Conservation (phyloP, 129 eudicot genomes). For the Escallonia rubra region DNA sequence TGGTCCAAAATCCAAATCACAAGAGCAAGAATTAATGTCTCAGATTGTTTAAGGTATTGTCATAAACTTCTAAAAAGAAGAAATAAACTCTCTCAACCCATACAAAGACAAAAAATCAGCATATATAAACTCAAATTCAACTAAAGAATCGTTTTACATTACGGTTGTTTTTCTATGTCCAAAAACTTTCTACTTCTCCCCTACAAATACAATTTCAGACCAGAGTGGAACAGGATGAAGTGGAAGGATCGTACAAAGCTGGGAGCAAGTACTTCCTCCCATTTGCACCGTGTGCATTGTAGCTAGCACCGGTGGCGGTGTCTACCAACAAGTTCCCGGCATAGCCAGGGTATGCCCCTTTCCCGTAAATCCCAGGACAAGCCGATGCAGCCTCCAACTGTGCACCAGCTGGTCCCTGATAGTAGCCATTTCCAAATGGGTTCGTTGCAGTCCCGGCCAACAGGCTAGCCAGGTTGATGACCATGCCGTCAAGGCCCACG, state of each 20-base stretch:
- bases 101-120: no score
- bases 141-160: neutral
- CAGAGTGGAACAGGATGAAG: conserved; percentile 13
- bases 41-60: no score
- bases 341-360: conserved; percentile 26
- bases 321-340: conserved; percentile 21
- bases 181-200: neutral
- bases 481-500: conserved; percentile 22
- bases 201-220: neutral
- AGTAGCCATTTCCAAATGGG: conserved; percentile 26
- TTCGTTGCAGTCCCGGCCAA: conserved; percentile 25
- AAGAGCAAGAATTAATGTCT: no score
- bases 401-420: conserved; percentile 16
- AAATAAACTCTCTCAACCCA: no score
- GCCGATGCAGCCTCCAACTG: conserved; percentile 22
- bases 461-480: conserved; percentile 15
- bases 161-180: neutral
- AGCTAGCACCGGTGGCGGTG: conserved; percentile 19
- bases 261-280: conserved; percentile 24
- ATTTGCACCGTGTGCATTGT: conserved; percentile 15
- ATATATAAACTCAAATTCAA: no score
- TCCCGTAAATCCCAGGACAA: conserved; percentile 18
- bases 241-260: conserved; percentile 18
- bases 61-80: no score
- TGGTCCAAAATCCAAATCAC: no score